Base-by-base conservation (phyloP, 2,329 filamentous ascomycete species). In the Thelonectria rubi region DNA sequence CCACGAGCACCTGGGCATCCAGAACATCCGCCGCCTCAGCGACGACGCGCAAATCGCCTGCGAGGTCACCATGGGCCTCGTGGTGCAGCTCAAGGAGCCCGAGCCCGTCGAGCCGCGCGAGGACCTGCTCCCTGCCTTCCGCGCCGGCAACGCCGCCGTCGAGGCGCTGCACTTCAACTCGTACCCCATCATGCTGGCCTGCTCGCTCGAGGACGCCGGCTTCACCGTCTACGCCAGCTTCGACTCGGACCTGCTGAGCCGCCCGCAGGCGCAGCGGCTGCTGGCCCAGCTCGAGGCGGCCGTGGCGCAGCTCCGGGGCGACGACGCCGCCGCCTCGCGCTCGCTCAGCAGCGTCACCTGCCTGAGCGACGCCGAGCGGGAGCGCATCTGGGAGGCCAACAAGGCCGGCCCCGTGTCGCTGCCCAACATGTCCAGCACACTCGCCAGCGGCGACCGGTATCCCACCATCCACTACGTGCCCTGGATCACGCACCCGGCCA, bases 151-250 rank as follows among this genome's bases (percentile, higher is more conserved):
- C 64, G 82, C 84, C 0, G 85, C 85, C 0, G 80, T 84, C 17
- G 86, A 88, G 64, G 86, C 86, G 0, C 77, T 88, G 40, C 82
- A 82, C 69, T 83, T 83, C 67, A 83, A 82, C 69, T 82, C 81
- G 0, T 88, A 89, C 69, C 84, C 86, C 4, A 80, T 90, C 24
- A 89, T 89, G 78, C 75, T 90, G 37, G 87, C 88, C 40, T 89
- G 86, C 65, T 86, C 84, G 1, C 73, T 88, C 1, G 81, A 84
- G 40, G 76, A 82, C 2, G 75, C 79, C 45, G 81, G 83, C 1
- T 84, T 89, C 68, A 74, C 82, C 15, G 78, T 87, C 32, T 85
- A 85, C 74, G 86, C 86, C 4, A 88, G 87, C 66, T 89, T 88
- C 67, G 87, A 90, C 66, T 85, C 85, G 9, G 81, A 82, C 15